Conservation (phyloP, 106 monocot genomes). For the Acorus calamus region DNA sequence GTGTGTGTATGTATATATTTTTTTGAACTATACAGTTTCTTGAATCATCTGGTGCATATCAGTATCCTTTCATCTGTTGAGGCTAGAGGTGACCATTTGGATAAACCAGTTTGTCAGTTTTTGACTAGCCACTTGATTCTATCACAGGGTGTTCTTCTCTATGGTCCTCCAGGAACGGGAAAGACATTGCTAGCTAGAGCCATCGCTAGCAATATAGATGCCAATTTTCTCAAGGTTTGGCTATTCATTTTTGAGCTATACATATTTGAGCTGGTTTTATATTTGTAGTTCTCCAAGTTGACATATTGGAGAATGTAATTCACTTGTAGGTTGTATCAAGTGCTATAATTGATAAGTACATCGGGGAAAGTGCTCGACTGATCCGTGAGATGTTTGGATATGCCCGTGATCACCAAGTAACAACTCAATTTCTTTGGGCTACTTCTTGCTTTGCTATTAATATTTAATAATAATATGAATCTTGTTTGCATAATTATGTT, state of each 20-base stretch:
- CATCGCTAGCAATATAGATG: conserved; percentile 91
- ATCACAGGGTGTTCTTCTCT: conserved; percentile 79
- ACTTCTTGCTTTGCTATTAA: no score
- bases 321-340: conserved; percentile 75
- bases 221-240: conserved; percentile 83
- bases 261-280: not conserved
- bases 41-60: no score
- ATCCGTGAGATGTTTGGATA: conserved; percentile 94
- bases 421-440: not conserved
- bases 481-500: no score
- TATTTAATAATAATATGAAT: no score
- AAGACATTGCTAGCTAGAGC: conserved; percentile 87
- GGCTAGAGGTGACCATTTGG: not conserved
- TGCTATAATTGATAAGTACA: conserved; percentile 94
- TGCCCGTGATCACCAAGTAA: conserved; percentile 79
- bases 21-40: no score
- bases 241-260: not conserved
- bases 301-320: not conserved
- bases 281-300: not conserved
- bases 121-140: not conserved
- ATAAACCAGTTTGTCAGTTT: no score
- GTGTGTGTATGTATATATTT: no score
- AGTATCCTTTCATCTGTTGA: no score
- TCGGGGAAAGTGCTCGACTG: conserved; percentile 84
- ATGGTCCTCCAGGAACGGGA: conserved; percentile 93